Conservation (phyloP, 768 basidiomycete species). For the Hydnum rufescens region DNA sequence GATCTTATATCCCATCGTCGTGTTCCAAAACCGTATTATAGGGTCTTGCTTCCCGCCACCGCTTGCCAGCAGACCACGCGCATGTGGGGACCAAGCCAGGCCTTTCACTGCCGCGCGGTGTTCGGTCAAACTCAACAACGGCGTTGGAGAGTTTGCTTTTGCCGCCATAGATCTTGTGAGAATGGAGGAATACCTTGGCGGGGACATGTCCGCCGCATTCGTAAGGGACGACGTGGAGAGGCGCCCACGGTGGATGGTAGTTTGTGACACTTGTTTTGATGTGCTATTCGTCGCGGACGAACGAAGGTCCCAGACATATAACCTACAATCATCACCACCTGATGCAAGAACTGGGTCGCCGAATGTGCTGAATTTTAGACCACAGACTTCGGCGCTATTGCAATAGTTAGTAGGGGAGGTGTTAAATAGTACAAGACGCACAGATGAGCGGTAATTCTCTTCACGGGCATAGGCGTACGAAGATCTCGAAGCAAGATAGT, state of each 20-base stretch:
- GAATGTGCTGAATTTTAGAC: constrained; percentile 68
- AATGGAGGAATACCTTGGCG: background rate
- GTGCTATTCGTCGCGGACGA: background rate
- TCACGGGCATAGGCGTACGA: constrained; percentile 29
- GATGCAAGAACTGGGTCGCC: constrained; percentile 56
- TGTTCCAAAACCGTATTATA: constrained; percentile 96
- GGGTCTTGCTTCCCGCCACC: constrained; percentile 99
- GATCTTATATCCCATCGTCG: constrained; percentile 63
- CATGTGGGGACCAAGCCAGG: constrained; percentile 94
- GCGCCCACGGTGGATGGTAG: background rate
- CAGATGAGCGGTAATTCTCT: background rate
- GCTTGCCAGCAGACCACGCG: constrained; percentile 73
- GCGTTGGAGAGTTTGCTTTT: background rate
- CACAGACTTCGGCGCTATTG: constrained; percentile 79
- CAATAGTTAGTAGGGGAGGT: constrained; percentile 5
- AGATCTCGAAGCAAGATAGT: constrained; percentile 86
- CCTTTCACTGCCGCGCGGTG: constrained; percentile 96
- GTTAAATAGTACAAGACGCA: background rate
- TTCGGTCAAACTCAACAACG: constrained; percentile 82
- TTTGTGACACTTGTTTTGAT: background rate
- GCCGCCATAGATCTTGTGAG: no score
- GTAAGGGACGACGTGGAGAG: background rate
- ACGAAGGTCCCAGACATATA: constrained; percentile 73
- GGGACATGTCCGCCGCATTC: background rate
- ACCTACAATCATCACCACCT: constrained; percentile 97